Conservation (phyloP, 257 asterid genomes). For the Paraleonurus japonicus region DNA sequence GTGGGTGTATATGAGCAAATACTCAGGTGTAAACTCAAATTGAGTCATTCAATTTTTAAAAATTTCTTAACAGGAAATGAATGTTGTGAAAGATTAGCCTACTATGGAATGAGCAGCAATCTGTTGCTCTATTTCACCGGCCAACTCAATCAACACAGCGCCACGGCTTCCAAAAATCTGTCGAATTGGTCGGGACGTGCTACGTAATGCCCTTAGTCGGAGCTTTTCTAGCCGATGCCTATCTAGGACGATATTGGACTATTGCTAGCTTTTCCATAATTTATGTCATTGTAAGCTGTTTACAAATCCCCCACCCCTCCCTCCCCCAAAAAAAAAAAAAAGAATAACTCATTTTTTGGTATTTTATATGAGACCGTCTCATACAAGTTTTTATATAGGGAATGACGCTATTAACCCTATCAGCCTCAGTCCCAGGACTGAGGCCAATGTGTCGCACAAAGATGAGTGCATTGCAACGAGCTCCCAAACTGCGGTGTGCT, state of each 20-base stretch:
- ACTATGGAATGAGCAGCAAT: conserved; percentile 75
- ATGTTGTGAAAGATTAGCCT: conserved; percentile 70
- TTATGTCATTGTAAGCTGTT: conserved; percentile 62
- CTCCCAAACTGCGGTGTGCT: conserved; percentile 41
- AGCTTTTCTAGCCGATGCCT: conserved; percentile 77
- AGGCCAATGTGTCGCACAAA: conserved; percentile 44
- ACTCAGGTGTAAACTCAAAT: no score
- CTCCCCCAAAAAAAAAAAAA: no score
- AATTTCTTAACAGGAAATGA: conserved; percentile 73
- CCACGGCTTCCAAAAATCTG: conserved; percentile 54
- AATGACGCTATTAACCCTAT: conserved; percentile 59
- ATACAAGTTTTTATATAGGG: conserved; percentile 34
- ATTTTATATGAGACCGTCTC: background rate
- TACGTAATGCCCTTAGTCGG: conserved; percentile 66
- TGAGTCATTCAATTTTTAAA: no score
- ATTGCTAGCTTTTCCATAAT: conserved; percentile 63
- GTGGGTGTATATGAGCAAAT: no score
- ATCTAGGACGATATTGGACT: conserved; percentile 74
- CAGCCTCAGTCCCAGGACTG: conserved; percentile 57
- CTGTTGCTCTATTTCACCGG: conserved; percentile 46
- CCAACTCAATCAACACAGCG: conserved; percentile 53
- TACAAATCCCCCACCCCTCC: no score
- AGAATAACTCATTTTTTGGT: no score
- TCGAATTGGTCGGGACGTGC: conserved; percentile 78
- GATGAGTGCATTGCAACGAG: conserved; percentile 49